Base-by-base conservation (phyloP, 2,329 filamentous ascomycete genomes). In the Fusarium sacchari region DNA sequence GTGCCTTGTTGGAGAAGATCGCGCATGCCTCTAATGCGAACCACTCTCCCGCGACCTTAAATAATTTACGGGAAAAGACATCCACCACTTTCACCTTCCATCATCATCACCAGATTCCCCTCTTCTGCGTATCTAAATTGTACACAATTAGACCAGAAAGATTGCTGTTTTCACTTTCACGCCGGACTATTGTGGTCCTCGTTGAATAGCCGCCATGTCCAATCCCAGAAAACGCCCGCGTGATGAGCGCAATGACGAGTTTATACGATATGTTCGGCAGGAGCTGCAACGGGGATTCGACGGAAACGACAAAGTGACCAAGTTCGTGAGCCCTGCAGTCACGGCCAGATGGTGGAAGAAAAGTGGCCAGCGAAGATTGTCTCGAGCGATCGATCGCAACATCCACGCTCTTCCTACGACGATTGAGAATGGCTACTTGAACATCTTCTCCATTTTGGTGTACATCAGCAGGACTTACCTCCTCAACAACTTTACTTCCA, bases 391-490 rank as follows among this genome's bases (percentile, higher is more conserved):
- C 26, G 43, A 44, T 17, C 43, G 32, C 14, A 32, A 34, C 5
- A 46, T 60, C 26, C 37, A 60, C 12, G 39, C 36, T 17, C 42
- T 64, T 12, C 20, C 40, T 3, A 24, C 64, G 4, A 64, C 60
- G 7, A 69, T 70, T 34, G 42, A 53, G 15, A 40, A 42, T 7
- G 50, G 60, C 1, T 74, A 74, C 30, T 18, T 69, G 5, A 60
- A 39, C 18, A 61, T 72, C 6, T 72, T 74, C n/a, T 75, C 72
- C 6, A 72, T 74, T 30, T 55, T 75, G 2, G 61, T 60, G 10
- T 72, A 53, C 11, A 70, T 67, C 6, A 44, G 64, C 0, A 32
- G 30, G 24, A 46, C 69, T 2, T n/a, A 46, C 6, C 49, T 53
- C 17, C 69, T 74, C 14, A 30, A 17, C 5, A 15, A 32, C 0